phyloP scores from a whole-genome alignment of 306 rosid genomes.

The Prosopis cineraria region DNA sequence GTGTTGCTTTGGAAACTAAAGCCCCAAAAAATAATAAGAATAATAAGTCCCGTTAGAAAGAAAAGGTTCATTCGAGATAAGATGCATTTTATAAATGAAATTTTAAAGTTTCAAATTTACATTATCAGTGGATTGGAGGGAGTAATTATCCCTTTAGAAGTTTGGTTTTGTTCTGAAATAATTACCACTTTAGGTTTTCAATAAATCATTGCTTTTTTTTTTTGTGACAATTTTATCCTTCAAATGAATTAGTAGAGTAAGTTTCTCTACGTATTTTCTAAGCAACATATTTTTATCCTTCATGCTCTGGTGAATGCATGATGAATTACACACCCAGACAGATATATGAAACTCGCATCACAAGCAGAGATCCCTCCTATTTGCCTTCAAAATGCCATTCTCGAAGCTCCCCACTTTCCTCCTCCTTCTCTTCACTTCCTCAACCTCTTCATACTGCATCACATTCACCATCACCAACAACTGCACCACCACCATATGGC shows the following conservation, averaged over 20 bases:
- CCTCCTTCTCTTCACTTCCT: constrained; percentile 25
- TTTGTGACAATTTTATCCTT: too few relatives aligned
- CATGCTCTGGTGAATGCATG: constrained; percentile 26
- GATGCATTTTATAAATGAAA: too few relatives aligned
- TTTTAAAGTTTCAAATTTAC: too few relatives aligned
- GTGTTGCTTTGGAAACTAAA: neutral
- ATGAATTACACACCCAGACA: neutral
- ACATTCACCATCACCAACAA: constrained; percentile 77
- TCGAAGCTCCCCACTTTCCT: constrained; percentile 30
- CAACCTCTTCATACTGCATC: constrained; percentile 37
- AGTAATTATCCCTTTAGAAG: too few relatives aligned
- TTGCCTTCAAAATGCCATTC: constrained; percentile 4
- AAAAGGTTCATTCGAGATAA: neutral
- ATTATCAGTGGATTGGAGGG: too few relatives aligned
- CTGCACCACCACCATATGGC: constrained; percentile 83
- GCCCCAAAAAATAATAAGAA: neutral
- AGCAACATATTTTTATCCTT: neutral
- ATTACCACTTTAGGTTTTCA: too few relatives aligned
- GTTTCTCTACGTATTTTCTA: neutral
- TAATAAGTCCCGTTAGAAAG: neutral
- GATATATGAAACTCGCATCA: neutral
- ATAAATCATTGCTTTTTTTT: too few relatives aligned
- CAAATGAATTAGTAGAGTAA: too few relatives aligned
- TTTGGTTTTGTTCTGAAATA: too few relatives aligned
- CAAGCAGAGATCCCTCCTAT: constrained; percentile 14